Percentiles rank a stretch among this genome's conserved stretches.
Conservation (phyloP, 2,329 filamentous ascomycete genomes). For the Juglanconis sp. region DNA sequence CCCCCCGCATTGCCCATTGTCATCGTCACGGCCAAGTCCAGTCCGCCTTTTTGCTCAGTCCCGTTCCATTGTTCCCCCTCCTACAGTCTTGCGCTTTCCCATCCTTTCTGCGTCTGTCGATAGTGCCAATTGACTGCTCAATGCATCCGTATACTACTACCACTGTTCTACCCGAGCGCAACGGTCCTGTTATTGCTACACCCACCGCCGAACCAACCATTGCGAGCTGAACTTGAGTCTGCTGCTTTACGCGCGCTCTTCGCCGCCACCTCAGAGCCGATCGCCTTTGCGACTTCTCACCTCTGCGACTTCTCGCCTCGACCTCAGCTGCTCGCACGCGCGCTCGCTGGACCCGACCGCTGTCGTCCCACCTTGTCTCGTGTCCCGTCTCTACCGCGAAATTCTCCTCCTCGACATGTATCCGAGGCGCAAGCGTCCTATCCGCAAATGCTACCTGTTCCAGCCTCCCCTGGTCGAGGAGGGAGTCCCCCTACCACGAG, state of each 20-base stretch:
- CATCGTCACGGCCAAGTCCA: background rate
- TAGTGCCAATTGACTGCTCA: conserved; percentile 6
- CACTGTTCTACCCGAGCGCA: background rate
- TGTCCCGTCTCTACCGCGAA: background rate
- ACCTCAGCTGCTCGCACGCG: background rate
- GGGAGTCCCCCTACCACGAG: conserved; percentile 15
- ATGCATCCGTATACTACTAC: conserved; percentile 14
- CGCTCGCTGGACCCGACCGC: background rate
- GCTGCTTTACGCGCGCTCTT: conserved; percentile 1
- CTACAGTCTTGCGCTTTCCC: background rate
- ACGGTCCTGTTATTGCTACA: conserved; percentile 2
- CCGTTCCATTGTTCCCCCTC: conserved; percentile 5
- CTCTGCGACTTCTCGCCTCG: background rate
- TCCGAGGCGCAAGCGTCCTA: conserved; percentile 17
- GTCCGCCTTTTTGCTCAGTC: background rate
- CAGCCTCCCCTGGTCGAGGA: conserved; percentile 18
- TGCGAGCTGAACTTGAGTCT: conserved; percentile 8
- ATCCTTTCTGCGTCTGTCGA: background rate
- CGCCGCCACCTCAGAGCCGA: background rate
- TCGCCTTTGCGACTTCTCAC: background rate
- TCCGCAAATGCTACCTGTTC: conserved; percentile 19
- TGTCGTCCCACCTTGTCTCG: conserved; percentile 4
- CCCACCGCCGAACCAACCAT: background rate
- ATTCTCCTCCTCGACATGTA: conserved; percentile 18
- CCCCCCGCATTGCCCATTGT: conserved; percentile 1